Conservation (phyloP, 139 green algal species). For the Closterium sp. region DNA sequence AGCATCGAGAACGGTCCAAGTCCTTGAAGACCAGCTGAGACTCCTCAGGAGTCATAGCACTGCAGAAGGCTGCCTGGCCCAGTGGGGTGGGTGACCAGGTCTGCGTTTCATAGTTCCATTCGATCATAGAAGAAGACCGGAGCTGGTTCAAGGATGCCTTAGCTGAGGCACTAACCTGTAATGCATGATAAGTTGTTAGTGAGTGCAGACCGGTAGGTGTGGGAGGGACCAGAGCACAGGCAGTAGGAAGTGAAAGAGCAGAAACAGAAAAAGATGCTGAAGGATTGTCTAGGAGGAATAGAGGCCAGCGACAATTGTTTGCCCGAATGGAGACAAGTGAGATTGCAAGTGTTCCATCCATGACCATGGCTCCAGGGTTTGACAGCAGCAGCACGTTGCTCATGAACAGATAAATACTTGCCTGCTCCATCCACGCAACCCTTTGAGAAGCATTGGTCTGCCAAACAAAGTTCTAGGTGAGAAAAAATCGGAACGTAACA, state of each 20-base stretch:
- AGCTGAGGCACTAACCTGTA: not conserved
- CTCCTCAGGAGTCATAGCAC: conserved; percentile 41
- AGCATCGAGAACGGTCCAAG: conserved; percentile 5
- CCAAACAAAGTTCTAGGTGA: not conserved
- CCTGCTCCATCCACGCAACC: not conserved
- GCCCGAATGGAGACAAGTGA: no score
- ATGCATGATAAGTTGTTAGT: not conserved
- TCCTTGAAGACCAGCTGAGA: conserved; percentile 44
- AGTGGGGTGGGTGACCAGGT: conserved; percentile 21
- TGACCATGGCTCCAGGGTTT: no score
- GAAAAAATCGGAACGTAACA: not conserved
- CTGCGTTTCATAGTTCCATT: not conserved
- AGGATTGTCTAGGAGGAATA: no score
- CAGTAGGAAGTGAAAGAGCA: not conserved
- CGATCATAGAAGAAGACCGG: not conserved
- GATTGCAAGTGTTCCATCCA: no score
- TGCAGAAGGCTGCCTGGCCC: conserved; percentile 30
- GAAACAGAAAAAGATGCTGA: no score
- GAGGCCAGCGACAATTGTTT: no score
- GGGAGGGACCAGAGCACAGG: not conserved
- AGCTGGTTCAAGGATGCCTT: not conserved
- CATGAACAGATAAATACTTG: not conserved
- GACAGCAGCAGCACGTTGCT: not conserved
- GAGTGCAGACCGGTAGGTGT: not conserved
- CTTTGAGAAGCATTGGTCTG: not conserved